Evolutionary conservation across 495 filamentous ascomycete genomes (phyloP), one percentile per base, ranked within the genome.

Genomic region (Lepidopterella palustris): DNA sequence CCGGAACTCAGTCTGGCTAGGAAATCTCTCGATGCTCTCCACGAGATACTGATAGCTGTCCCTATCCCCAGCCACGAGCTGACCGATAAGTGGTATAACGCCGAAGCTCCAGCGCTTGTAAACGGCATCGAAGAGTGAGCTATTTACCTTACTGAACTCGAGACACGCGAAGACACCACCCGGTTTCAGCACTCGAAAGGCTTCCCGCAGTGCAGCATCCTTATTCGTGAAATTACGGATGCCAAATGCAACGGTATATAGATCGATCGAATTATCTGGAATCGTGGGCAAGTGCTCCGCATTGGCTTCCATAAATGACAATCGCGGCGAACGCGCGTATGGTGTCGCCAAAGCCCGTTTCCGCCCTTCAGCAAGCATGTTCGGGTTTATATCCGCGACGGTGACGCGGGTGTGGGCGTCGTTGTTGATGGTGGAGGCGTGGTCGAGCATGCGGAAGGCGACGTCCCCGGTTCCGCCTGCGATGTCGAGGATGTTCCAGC

Each of bases 11-110:
- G 81, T 76, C 78, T 98, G 93, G 51, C 77, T 82, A 3, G 95
- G 95, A 70, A 97, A 98, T 40, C 80, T 76, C 77, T 96, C 91
- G 76, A 98, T 97, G 74, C 90, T 96, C 82, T 98, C 93, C 25
- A 97, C 95, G 32, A 98, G 75, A 76, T 98, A 98, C 81, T 97
- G 95, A 73, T 98, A 98, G 69, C 90, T 96, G 65, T 90, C 91
- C 52, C 93, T 79, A 71, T 98, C 93, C 2, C 88, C 92, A 3
- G 93, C 95, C 28, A 98, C 92, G 62, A 98, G 64, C 76, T 98
- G 92, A 18, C 93, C 93, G 71, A 98, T 96, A 47, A 98, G 67
- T 1, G 93, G 93, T 62, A 98, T 98, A 15, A 90, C 89, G 51
- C 83, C 79, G 74, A 97, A 98, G 63, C 90, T 96, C 89, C 95